Percentiles rank a stretch among this genome's conserved stretches.
Evolutionary conservation across 306 rosid species (phyloP).

Genomic region (Glycyrrhiza uralensis): DNA sequence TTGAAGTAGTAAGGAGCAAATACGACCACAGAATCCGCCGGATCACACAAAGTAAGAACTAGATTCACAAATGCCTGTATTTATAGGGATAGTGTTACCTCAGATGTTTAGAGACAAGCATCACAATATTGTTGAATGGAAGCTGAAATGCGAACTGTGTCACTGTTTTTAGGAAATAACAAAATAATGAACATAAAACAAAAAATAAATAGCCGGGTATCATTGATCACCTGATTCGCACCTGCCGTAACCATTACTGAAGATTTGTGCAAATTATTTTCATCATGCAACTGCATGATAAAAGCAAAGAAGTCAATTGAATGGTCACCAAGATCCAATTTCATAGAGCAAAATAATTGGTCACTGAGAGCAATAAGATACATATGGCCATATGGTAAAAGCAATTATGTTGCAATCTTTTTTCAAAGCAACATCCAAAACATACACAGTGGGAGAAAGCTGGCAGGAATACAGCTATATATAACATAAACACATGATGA

Average conservation of each 20-base stretch:
- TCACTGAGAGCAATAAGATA: not conserved
- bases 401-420: not conserved
- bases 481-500: not conserved
- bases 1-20: slow-evolving; percentile 96
- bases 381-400: not conserved
- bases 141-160: slow-evolving; percentile 15
- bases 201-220: not conserved
- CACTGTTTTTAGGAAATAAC: not conserved
- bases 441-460: not conserved
- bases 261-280: slow-evolving; percentile 79
- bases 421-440: not conserved
- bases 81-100: no score
- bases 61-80: slow-evolving; percentile 98
- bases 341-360: not conserved
- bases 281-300: slow-evolving; percentile 60
- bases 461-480: not conserved
- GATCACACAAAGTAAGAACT: slow-evolving; percentile 92
- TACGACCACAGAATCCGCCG: slow-evolving; percentile 86
- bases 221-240: slow-evolving; percentile 88
- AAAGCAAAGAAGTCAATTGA: no score
- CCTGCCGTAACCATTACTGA: slow-evolving; percentile 99
- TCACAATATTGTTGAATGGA: not conserved
- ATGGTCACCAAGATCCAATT: not conserved
- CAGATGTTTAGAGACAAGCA: slow-evolving; percentile 25
- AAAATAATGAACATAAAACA: slow-evolving; percentile 1